Base-by-base conservation (phyloP, 768 basidiomycete genomes). In the Xanthoconium purpureum region DNA sequence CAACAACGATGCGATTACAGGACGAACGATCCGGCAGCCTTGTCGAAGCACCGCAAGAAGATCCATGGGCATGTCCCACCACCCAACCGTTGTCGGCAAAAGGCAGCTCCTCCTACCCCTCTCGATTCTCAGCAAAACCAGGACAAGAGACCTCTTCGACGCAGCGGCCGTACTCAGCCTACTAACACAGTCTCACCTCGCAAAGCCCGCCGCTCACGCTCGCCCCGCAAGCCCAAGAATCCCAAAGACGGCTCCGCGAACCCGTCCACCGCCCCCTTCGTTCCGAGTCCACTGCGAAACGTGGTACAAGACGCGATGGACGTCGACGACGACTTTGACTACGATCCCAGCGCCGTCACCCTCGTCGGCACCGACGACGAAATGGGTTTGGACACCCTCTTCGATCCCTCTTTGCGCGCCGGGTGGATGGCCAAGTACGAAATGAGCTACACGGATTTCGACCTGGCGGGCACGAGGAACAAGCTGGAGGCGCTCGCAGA, bases 11-110 rank as follows among this genome's bases (percentile, higher is more conserved):
- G 70, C 42, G 42, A 56, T 13, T 72, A 60, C 47, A 57, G 39
- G 35, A 72, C 71, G 2, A 18, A 55, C 5, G 67, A 71, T 40
- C 66, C 71, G 12, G 67, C 69, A 0, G 55, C 65, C 33, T 44
- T 72, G 8, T 57, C 69, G 6, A 68, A 53, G 44, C 67, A 72
- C 47, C 59, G 71, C 8, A 62, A 65, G 43, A 50, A 44, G 14
- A 18, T 20, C 17, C 71, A 72, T 17, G 63, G 54, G 1, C 57
- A 71, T 37, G 18, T 61, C 14, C 65, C 71, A 9, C 52, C 47
- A 2, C 42, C 43, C 6, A 46, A 40, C 42, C 66, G 57, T 17
- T 5, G 37, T 30, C 52, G 54, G 6, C n/a, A 18, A 11, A 46
- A 13, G 1, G 18, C 3, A 35, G 5, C 46, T 6, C 7, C 33